Evolutionary conservation across 1,139 yeast genomes (phyloP).

Genomic region (Debaryomycetaceae sp.): DNA sequence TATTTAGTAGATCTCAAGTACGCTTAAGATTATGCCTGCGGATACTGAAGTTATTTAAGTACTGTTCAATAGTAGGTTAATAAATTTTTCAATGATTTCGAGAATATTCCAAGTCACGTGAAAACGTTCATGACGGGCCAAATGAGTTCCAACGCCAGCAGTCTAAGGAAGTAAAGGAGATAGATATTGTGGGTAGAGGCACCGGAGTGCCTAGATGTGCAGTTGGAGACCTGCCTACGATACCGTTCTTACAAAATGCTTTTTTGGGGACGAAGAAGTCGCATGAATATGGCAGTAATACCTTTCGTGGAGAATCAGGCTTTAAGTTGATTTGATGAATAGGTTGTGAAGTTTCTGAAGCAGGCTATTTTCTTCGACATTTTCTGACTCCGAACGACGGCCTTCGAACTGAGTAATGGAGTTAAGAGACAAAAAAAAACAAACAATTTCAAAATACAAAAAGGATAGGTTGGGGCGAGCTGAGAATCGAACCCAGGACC

Average conservation of each 20-base stretch:
- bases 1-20: neutral
- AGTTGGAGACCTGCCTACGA: too few relatives aligned
- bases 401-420: neutral
- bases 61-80: neutral
- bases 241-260: too few relatives aligned
- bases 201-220: too few relatives aligned
- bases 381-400: too few relatives aligned
- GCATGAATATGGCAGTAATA: too few relatives aligned
- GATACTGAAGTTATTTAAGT: neutral
- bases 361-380: too few relatives aligned
- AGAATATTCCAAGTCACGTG: conserved; percentile 2
- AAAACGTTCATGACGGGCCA: neutral
- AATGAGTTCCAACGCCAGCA: neutral
- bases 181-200: too few relatives aligned
- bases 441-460: neutral
- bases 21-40: neutral
- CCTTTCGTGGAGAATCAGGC: too few relatives aligned
- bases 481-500: conserved; percentile 15
- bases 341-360: too few relatives aligned
- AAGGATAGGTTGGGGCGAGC: conserved; percentile 10
- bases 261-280: too few relatives aligned
- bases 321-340: too few relatives aligned
- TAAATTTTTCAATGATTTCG: conserved; percentile 1
- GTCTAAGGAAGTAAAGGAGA: too few relatives aligned
- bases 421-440: neutral